Evolutionary conservation across 2,329 filamentous ascomycete species (phyloP).

Genomic region (Aotearoamyces nothofagi): DNA sequence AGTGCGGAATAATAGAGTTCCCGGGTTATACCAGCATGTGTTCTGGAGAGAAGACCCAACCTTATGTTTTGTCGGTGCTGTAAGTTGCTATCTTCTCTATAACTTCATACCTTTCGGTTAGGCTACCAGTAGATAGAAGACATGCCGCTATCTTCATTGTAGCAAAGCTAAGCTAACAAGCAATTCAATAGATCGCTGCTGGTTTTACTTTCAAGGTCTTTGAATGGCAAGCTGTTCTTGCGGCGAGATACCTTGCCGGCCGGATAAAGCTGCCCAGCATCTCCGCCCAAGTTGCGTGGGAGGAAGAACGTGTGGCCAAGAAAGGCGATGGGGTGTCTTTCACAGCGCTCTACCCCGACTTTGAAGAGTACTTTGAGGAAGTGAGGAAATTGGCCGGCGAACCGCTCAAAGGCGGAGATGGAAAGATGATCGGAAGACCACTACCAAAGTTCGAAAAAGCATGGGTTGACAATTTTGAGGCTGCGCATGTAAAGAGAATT

Average conservation of each 20-base stretch:
- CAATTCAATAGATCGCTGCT: conserved; percentile 24
- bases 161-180: too few species aligned
- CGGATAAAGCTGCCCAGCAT: conserved; percentile 32
- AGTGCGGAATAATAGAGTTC: conserved; percentile 37
- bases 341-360: conserved; percentile 41
- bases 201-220: conserved; percentile 54
- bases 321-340: conserved; percentile 43
- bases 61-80: conserved; percentile 42
- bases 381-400: conserved; percentile 33
- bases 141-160: too few species aligned
- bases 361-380: conserved; percentile 48
- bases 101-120: too few species aligned
- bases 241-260: conserved; percentile 40
- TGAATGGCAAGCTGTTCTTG: conserved; percentile 51
- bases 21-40: conserved; percentile 40
- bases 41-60: conserved; percentile 38
- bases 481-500: background rate
- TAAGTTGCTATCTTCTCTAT: too few species aligned
- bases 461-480: conserved; percentile 35
- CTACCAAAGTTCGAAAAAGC: conserved; percentile 28
- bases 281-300: conserved; percentile 38
- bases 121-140: too few species aligned
- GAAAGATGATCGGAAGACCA: conserved; percentile 29
- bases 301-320: conserved; percentile 32
- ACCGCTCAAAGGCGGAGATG: conserved; percentile 20